These are phyloP conservation scores for Sphagnum fallax DNA, from an alignment of 228 moss, liverwort and hornwort species.

Conservation along the genomic window DNA sequence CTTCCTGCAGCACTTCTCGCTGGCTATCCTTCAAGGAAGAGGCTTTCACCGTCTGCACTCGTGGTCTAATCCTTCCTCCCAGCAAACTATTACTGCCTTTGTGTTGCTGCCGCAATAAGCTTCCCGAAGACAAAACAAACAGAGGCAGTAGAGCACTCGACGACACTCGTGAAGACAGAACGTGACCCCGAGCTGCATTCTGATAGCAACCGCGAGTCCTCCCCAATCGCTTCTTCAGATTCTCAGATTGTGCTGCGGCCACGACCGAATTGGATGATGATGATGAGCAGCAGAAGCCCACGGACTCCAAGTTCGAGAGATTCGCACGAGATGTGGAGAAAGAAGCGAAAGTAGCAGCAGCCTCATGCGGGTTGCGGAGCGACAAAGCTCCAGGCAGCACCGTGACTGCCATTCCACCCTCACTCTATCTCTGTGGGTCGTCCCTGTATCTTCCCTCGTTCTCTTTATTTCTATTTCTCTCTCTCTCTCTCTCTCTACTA, in stretches of 20 bases:
- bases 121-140: conserved; percentile 10
- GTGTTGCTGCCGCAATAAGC: conserved; percentile 3
- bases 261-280: background rate
- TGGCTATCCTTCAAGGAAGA: conserved; percentile 27
- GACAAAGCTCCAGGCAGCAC: conserved; percentile 14
- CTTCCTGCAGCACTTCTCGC: conserved; percentile 22
- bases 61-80: conserved; percentile 4
- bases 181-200: conserved; percentile 2
- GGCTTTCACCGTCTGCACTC: conserved; percentile 13
- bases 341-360: conserved; percentile 1
- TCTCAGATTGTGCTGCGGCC: background rate
- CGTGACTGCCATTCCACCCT: conserved; percentile 25
- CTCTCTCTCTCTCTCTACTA: background rate
- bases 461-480: background rate
- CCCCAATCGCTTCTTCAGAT: background rate
- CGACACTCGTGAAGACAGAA: conserved; percentile 12
- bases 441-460: no score
- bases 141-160: conserved; percentile 16
- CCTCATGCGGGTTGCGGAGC: conserved; percentile 9
- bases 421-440: background rate
- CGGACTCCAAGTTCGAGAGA: background rate
- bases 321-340: background rate
- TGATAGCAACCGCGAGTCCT: background rate
- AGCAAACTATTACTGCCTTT: conserved; percentile 2
- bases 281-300: background rate